phyloP scores from a whole-genome alignment of 192 early-diverging fungal genomes.

The Entomortierella beljakovae region DNA sequence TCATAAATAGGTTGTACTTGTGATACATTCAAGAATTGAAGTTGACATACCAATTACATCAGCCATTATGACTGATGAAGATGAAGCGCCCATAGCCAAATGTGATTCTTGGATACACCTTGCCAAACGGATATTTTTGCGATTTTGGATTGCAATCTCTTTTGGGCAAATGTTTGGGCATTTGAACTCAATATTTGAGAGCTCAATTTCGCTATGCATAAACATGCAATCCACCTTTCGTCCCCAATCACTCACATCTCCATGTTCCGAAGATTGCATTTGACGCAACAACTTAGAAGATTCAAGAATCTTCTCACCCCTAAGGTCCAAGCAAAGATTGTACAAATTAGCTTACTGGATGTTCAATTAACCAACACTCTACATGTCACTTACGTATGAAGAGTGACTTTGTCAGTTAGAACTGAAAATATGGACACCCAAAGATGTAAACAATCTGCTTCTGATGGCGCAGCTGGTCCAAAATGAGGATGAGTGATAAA shows the following conservation, averaged over 20 bases:
- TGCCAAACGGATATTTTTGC: slow-evolving; percentile 15
- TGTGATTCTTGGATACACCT: slow-evolving; percentile 12
- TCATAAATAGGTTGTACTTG: no score
- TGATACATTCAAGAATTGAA: no score
- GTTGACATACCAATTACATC: slow-evolving; percentile 5
- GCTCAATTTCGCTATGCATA: not conserved
- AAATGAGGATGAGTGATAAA: not conserved
- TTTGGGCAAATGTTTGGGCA: not conserved
- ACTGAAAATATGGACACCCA: slow-evolving; percentile 4
- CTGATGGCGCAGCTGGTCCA: not conserved
- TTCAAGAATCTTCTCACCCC: slow-evolving; percentile 9
- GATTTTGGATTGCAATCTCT: slow-evolving; percentile 21
- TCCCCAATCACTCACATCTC: slow-evolving; percentile 4
- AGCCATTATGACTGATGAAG: not conserved
- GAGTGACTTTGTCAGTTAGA: not conserved
- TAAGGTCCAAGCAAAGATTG: not conserved
- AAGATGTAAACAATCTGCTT: slow-evolving; percentile 1
- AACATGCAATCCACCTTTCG: slow-evolving; percentile 20
- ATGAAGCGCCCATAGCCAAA: not conserved
- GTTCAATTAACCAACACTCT: not conserved
- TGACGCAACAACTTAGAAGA: slow-evolving; percentile 10
- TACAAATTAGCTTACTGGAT: no score
- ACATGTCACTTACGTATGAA: slow-evolving; percentile 3
- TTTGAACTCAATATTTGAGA: slow-evolving; percentile 30
- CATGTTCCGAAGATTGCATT: slow-evolving; percentile 8